Evolutionary conservation across 1,139 yeast species (phyloP).

Genomic region (Protomyces inundatus): DNA sequence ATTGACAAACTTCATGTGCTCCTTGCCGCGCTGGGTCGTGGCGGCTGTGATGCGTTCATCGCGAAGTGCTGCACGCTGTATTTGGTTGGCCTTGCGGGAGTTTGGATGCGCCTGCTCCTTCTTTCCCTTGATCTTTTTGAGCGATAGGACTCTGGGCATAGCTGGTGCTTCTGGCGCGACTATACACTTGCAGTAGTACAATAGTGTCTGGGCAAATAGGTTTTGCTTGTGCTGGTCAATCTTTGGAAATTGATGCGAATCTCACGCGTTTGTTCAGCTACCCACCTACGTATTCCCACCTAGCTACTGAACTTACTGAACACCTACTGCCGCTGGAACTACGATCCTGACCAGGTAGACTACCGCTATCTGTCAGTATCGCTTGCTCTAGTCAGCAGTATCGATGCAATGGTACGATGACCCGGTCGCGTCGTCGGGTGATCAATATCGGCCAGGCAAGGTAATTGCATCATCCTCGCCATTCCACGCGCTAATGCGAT

Average conservation of each 20-base stretch:
- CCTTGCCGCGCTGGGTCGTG: conserved; percentile 6
- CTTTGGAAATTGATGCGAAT: no score
- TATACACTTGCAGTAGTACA: no score
- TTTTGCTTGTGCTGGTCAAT: no score
- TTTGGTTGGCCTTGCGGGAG: conserved; percentile 21
- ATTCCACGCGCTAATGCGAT: background rate
- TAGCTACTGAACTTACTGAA: no score
- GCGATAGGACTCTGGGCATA: conserved; percentile 22
- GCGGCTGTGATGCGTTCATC: conserved; percentile 24
- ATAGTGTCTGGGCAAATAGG: no score
- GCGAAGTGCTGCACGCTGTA: conserved; percentile 22
- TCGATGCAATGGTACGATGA: background rate
- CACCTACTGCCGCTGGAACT: no score
- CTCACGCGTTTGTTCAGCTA: no score
- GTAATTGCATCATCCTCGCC: background rate
- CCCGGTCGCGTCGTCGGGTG: background rate
- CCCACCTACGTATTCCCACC: no score
- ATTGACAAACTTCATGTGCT: conserved; percentile 24
- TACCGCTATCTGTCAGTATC: background rate
- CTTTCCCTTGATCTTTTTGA: conserved; percentile 25
- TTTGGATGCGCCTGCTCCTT: conserved; percentile 26
- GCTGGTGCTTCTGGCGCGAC: no score
- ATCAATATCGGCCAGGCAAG: background rate
- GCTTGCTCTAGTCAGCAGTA: background rate
- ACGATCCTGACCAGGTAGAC: no score